Evolutionary conservation across 768 basidiomycete species (phyloP).

Genomic region (Lactifluus piperatus): DNA sequence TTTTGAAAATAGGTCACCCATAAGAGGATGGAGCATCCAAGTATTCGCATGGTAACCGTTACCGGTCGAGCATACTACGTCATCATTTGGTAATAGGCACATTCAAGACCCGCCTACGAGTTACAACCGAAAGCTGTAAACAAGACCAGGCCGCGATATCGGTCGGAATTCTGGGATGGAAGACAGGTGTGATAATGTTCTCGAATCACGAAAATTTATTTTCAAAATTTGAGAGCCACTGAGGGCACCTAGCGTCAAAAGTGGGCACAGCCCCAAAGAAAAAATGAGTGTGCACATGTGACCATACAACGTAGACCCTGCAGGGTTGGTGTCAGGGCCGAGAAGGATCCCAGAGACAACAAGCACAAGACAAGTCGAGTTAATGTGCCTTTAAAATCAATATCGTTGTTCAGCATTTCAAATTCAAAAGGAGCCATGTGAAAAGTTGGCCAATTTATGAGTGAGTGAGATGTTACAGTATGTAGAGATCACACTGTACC

Average conservation of each 20-base stretch:
- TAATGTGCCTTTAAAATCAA: no score
- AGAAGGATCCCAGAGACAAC: no score
- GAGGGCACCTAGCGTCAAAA: background rate
- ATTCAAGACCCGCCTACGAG: background rate
- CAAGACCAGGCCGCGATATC: background rate
- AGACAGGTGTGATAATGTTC: background rate
- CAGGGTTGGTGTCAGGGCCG: no score
- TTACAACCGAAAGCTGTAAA: background rate
- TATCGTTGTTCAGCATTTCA: no score
- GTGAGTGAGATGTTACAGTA: no score
- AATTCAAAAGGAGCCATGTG: no score
- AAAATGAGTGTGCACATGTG: no score
- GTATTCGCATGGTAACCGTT: background rate
- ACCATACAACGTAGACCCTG: no score
- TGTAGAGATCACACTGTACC: no score
- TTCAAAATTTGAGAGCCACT: background rate
- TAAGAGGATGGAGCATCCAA: background rate
- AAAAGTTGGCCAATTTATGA: no score
- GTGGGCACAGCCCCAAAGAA: no score
- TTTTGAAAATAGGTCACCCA: constrained; percentile 2
- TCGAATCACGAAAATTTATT: background rate
- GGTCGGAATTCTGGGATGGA: background rate
- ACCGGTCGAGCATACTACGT: constrained; percentile 10
- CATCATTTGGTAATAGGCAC: constrained; percentile 11
- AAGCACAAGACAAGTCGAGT: no score